Conservation (phyloP, 2,329 filamentous ascomycete genomes). For the Phialophora chinensis region DNA sequence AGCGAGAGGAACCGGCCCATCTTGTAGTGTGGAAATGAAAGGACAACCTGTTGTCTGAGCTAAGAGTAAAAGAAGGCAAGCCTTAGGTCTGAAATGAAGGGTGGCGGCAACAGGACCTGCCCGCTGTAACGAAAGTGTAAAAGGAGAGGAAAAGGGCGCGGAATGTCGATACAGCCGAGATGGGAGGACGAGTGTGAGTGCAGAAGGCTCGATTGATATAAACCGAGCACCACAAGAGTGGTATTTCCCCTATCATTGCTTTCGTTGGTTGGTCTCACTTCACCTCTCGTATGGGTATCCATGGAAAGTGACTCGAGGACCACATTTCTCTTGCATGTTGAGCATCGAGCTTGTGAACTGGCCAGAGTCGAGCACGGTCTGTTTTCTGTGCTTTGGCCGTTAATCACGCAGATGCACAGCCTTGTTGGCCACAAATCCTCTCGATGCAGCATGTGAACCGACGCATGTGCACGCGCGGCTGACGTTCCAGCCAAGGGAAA, state of each 20-base stretch:
- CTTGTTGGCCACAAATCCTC: slow-evolving; percentile 2
- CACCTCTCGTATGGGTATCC: slow-evolving; percentile 9
- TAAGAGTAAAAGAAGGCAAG: slow-evolving; percentile 18
- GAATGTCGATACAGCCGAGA: background rate
- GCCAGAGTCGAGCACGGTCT: slow-evolving; percentile 2
- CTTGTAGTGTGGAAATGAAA: slow-evolving; percentile 14
- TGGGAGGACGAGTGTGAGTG: slow-evolving; percentile 2
- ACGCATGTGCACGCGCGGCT: slow-evolving; percentile 3
- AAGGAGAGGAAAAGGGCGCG: background rate
- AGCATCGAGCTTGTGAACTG: slow-evolving; percentile 15
- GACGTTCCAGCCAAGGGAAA: background rate
- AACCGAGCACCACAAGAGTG: background rate
- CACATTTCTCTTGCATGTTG: slow-evolving; percentile 31
- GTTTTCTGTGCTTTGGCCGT: background rate
- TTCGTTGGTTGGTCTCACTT: background rate
- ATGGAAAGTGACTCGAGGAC: slow-evolving; percentile 25
- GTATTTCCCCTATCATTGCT: background rate
- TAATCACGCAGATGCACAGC: slow-evolving; percentile 7
- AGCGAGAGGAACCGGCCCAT: slow-evolving; percentile 32
- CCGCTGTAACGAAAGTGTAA: slow-evolving; percentile 20
- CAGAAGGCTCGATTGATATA: slow-evolving; percentile 22
- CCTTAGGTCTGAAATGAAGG: slow-evolving; percentile 22
- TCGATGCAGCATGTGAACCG: background rate
- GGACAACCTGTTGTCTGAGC: slow-evolving; percentile 29
- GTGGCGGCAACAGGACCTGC: slow-evolving; percentile 27